Percentiles rank a stretch among this genome's conserved stretches.
Conservation (phyloP, 2,329 filamentous ascomycete genomes). For the Sporothrix sp. region DNA sequence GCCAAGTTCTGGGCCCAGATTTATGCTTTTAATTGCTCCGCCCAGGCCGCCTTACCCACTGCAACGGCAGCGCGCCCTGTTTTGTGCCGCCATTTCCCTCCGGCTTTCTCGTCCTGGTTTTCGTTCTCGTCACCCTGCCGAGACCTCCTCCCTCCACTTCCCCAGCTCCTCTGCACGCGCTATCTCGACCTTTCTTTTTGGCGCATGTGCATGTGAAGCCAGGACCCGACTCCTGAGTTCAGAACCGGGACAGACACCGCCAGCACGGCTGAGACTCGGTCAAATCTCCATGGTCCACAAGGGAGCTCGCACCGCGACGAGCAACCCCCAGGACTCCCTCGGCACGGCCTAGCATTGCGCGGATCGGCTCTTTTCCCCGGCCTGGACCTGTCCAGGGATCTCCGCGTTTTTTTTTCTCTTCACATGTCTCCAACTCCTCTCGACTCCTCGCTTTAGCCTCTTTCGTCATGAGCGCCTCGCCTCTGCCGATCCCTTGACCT, state of each 20-base stretch:
- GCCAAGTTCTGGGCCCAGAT: too few species aligned
- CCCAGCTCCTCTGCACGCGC: neutral
- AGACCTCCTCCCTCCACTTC: neutral
- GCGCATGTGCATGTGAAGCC: neutral
- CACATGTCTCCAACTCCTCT: slow-evolving; percentile 3
- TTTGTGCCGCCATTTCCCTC: neutral
- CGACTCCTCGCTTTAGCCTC: neutral
- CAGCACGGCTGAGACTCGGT: too few species aligned
- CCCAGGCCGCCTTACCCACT: neutral
- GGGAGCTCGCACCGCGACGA: neutral
- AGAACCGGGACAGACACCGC: too few species aligned
- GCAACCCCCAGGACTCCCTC: neutral
- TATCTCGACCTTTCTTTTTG: neutral
- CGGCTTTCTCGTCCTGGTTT: neutral
- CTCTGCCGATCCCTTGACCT: neutral
- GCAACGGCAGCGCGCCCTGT: neutral
- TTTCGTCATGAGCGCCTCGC: neutral
- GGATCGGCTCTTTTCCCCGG: too few species aligned
- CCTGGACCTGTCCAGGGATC: neutral
- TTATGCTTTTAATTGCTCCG: too few species aligned
- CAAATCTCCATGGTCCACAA: neutral
- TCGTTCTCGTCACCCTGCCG: neutral
- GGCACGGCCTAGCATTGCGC: slow-evolving; percentile 1
- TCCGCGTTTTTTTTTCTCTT: neutral
- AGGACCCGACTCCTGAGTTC: too few species aligned